Evolutionary conservation across 2,329 filamentous ascomycete species (phyloP), one percentile per base, ranked within the genome.

Genomic region (Monosporascus sp.): DNA sequence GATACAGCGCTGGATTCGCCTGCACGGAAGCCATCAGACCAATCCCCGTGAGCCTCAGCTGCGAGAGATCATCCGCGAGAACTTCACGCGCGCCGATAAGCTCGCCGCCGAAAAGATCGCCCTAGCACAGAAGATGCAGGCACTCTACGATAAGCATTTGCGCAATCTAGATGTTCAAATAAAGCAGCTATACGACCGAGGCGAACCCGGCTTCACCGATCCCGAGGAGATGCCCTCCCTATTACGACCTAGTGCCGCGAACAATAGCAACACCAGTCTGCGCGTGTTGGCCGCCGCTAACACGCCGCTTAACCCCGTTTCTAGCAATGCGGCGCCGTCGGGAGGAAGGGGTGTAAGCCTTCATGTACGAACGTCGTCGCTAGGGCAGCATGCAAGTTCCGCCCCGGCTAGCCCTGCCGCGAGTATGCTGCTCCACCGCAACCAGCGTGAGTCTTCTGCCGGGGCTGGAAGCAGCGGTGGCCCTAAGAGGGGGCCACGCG

Each of bases 1-100:
- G 65, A 83, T 94, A 41, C 89, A 95, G 67, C 90, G 88, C 71
- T 92, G 85, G 77, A 89, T 93, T 68, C 89, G 88, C 63, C 74
- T 81, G 18, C 87, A 93, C 61, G 87, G 88, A 58, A 89, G 87
- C 63, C 83, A 89, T 62, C 78, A 85, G 50, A 76, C 79, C 35
- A 90, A 93, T 62, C 87, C 89, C 0, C 89, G 89, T 64, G 89
- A 95, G 72, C 84, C 88, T 14, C 70, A 77, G 15, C 80, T 89
- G 64, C 80, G 82, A 50, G 80, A 83, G 48, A 79, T 81, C 50
- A 87, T 93, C 60, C 72, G 77, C 51, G 83, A 89, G 56, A 85
- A 84, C 64, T 93, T 81, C 63, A 79, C 80, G 56, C 81, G 80
- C 60, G 87, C 87, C 50, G 84, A 91, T 57, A 77, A 83, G 55